Conservation (phyloP, 2,329 filamentous ascomycete genomes). For the Botrytis elliptica region DNA sequence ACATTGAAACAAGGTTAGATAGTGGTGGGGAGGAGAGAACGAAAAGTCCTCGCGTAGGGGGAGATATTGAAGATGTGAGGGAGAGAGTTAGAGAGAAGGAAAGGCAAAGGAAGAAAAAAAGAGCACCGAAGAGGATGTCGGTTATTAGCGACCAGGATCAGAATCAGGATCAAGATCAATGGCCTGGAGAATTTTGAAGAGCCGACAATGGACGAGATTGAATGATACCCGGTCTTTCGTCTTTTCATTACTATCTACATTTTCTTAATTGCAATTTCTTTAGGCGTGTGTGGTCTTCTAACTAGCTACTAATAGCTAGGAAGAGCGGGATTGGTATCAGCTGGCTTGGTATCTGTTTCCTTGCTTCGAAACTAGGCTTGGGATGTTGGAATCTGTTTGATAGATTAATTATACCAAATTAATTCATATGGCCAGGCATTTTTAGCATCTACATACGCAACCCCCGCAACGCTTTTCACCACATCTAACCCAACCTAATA, state of each 20-base stretch:
- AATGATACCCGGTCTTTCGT: background rate
- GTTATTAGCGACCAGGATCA: conserved; percentile 4
- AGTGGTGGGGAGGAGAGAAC: background rate
- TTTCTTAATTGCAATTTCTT: background rate
- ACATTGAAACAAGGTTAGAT: background rate
- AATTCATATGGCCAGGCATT: background rate
- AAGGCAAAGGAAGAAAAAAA: background rate
- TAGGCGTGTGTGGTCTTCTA: background rate
- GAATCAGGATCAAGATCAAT: conserved; percentile 2
- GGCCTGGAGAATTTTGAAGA: conserved; percentile 13
- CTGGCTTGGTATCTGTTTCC: background rate
- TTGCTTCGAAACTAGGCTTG: background rate
- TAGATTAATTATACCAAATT: background rate
- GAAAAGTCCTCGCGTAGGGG: background rate
- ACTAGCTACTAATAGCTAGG: background rate
- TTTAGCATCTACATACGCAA: background rate
- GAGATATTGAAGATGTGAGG: background rate
- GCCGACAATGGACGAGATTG: background rate
- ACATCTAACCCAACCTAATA: background rate
- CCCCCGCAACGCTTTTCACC: background rate
- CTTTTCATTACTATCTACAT: background rate
- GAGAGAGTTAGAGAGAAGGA: background rate
- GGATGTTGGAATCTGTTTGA: background rate
- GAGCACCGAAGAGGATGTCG: background rate
- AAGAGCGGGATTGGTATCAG: background rate